Evolutionary conservation across 495 filamentous ascomycete species (phyloP), one percentile per base, ranked within the genome.

Genomic region (Penicillium angulare): DNA sequence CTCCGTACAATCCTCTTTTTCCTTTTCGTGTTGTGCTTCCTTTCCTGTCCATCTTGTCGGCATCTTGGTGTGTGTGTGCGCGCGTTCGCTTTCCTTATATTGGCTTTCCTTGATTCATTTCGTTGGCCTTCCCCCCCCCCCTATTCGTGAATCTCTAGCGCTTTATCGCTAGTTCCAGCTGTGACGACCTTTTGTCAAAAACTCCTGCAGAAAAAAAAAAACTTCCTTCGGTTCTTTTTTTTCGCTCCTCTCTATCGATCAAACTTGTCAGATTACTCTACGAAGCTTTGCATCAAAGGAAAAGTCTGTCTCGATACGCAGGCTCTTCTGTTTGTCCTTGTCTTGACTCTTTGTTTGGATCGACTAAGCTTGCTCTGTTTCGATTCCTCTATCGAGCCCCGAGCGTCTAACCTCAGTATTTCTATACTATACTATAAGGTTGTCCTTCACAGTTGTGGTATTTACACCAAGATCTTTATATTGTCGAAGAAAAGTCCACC

Each of bases 1-100:
- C 46, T 60, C 51, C 55, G 52, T 50, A 27, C 48, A 50, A 36
- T 27, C 26, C 50, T 50, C 31, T 55, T 44, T 56, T 51, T 59
- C 32, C 47, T 53, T 50, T 47, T 48, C 54, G 35, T 57, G 54
- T 57, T 34, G 39, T 45, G 55, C 47, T 46, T 40, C 21, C 43
- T 17, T 46, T 40, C 21, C 43, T 17, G 26, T 57, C 29, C 45
- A 38, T 27, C 27, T 52, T 35, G 21, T 27, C 49, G 53, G 35
- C 33, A 40, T 55, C 47, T 53, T 52, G 29, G 46, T 34, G 42
- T 50, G 51, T 26, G 43, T 52, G 18, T 34, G 17, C 20, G 29
- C 36, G 26, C 15, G 34, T 54, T 56, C 42, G 32, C 33, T 36
- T 44, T 43, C 41, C 16, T 35, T 24, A 23, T 41, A 41, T 22